Conservation (phyloP, 2,329 filamentous ascomycete species). For the Fusarium subtropicale region DNA sequence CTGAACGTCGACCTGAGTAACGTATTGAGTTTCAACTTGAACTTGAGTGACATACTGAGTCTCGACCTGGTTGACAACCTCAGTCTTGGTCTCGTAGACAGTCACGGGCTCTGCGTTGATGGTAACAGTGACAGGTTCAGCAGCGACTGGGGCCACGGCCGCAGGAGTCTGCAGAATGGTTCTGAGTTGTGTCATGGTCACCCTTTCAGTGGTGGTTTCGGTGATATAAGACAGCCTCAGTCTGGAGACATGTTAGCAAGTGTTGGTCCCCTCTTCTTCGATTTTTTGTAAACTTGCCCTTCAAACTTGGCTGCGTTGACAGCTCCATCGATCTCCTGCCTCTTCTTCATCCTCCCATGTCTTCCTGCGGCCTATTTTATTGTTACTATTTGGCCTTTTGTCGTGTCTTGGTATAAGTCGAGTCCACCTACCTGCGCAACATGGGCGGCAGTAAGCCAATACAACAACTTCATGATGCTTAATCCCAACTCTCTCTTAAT, state of each 20-base stretch:
- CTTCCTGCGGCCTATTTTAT: conserved; percentile 37
- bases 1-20: conserved; percentile 19
- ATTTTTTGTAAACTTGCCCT: conserved; percentile 33
- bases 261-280: no score
- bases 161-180: conserved; percentile 31
- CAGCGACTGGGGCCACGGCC: background rate
- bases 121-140: conserved; percentile 38
- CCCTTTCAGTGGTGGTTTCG: conserved; percentile 39
- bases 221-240: conserved; percentile 44
- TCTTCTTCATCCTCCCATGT: conserved; percentile 31
- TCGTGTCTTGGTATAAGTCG: background rate
- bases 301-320: conserved; percentile 38
- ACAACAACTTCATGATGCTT: conserved; percentile 29
- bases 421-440: conserved; percentile 35
- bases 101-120: conserved; percentile 27
- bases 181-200: conserved; percentile 34
- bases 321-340: conserved; percentile 24
- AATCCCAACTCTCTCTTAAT: background rate
- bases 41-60: conserved; percentile 35
- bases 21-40: conserved; percentile 20
- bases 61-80: conserved; percentile 25
- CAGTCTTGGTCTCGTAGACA: conserved; percentile 26
- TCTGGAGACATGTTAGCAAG: conserved; percentile 25
- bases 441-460: conserved; percentile 38
- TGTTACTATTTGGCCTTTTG: conserved; percentile 4